Conservation (phyloP, 2,329 filamentous ascomycete species). For the Neofusicoccum kwambonambiense region DNA sequence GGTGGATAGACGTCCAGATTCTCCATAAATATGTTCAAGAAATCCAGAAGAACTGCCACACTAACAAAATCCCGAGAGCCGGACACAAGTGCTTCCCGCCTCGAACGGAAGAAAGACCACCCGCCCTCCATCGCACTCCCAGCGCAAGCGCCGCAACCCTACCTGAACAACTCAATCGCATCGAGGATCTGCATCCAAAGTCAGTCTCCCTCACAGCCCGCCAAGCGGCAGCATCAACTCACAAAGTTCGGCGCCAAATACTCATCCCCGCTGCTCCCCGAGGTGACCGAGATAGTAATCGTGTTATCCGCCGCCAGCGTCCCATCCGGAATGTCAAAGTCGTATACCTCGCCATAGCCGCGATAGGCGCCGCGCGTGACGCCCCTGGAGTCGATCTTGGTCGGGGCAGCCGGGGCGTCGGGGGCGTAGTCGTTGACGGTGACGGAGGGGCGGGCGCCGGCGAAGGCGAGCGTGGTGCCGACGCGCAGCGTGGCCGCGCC, state of each 20-base stretch:
- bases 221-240: conserved; percentile 12
- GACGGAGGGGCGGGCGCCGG: conserved; percentile 57
- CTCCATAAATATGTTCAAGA: no score
- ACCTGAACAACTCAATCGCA: conserved; percentile 21
- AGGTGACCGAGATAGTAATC: conserved; percentile 59
- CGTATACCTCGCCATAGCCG: conserved; percentile 63
- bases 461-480: conserved; percentile 63
- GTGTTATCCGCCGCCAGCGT: conserved; percentile 62
- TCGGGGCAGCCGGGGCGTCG: conserved; percentile 53
- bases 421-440: conserved; percentile 57
- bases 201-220: neutral
- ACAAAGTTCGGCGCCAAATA: conserved; percentile 59
- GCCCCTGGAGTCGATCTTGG: conserved; percentile 63
- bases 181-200: conserved; percentile 18
- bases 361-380: conserved; percentile 66
- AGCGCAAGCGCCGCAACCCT: neutral
- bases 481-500: conserved; percentile 60
- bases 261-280: conserved; percentile 55
- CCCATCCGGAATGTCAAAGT: conserved; percentile 59
- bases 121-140: neutral
- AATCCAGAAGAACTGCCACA: no score
- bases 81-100: no score
- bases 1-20: no score
- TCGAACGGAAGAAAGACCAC: no score
- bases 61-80: no score